These are phyloP conservation scores for Microdochium nivale DNA, from an alignment of 2,329 filamentous ascomycete species.

Conservation along the genomic window DNA sequence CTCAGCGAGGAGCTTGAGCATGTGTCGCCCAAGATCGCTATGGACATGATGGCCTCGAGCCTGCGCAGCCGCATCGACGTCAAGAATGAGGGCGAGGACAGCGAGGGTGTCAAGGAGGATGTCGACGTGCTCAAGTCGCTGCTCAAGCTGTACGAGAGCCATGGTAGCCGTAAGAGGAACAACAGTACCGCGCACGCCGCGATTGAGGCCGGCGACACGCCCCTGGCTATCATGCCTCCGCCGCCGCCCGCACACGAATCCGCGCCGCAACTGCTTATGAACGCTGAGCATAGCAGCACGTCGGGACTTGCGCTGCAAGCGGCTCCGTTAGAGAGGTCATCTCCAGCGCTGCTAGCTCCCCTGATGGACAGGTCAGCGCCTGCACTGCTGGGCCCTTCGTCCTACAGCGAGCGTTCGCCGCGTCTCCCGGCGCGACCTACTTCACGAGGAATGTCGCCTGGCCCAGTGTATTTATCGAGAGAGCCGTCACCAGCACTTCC, in stretches of 20 bases:
- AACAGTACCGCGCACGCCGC: not conserved
- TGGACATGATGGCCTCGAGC: constrained; percentile 19
- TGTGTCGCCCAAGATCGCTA: constrained; percentile 17
- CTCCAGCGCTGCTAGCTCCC: not conserved
- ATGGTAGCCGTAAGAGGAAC: not conserved
- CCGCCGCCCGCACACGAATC: not conserved
- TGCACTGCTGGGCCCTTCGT: not conserved
- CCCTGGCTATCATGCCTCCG: not conserved
- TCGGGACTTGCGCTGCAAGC: no score
- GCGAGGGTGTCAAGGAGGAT: constrained; percentile 11
- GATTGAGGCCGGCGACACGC: not conserved
- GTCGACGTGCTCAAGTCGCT: constrained; percentile 10
- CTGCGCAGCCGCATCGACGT: constrained; percentile 14
- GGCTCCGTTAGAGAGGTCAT: not conserved
- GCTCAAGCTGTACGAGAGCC: constrained; percentile 7
- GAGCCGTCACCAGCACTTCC: not conserved
- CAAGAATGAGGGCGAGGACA: constrained; percentile 11
- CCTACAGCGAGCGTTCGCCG: not conserved
- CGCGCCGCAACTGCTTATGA: no score
- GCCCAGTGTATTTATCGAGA: not conserved
- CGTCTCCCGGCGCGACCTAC: not conserved
- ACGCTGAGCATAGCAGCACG: no score
- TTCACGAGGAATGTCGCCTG: no score
- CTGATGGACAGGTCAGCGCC: not conserved
- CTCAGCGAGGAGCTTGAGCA: constrained; percentile 18